Percentiles rank a stretch among this genome's conserved stretches.
phyloP scores from a whole-genome alignment of 495 filamentous ascomycete species.

The Penicillium macrosclerotiorum region DNA sequence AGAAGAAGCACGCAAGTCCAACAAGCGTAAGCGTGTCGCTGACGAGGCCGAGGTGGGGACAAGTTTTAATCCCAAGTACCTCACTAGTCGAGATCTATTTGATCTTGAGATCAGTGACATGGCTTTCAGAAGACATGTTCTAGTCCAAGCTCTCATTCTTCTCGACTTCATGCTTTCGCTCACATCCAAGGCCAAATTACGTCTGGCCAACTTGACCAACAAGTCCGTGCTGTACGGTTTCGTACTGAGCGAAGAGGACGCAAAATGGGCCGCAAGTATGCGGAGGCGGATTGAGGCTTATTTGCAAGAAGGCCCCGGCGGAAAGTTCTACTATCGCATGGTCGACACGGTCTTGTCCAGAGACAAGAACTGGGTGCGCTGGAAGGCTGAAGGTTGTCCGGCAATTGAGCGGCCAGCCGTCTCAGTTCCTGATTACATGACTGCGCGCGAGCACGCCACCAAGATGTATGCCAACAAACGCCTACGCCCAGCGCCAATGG shows the following conservation, averaged over 20 bases:
- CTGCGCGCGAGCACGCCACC: slow-evolving; percentile 60
- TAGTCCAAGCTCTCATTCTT: slow-evolving; percentile 91
- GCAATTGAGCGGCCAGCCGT: slow-evolving; percentile 74
- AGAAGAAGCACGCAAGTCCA: slow-evolving; percentile 59
- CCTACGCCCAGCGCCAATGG: slow-evolving; percentile 63
- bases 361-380: slow-evolving; percentile 97
- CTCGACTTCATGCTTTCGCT: slow-evolving; percentile 90
- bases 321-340: slow-evolving; percentile 91
- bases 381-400: slow-evolving; percentile 93
- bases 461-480: slow-evolving; percentile 66
- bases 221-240: slow-evolving; percentile 84
- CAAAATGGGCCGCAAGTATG: slow-evolving; percentile 76
- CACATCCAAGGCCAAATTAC: slow-evolving; percentile 77
- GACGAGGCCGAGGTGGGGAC: slow-evolving; percentile 63
- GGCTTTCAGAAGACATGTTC: slow-evolving; percentile 86
- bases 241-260: slow-evolving; percentile 74
- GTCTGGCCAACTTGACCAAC: slow-evolving; percentile 68
- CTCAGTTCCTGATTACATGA: slow-evolving; percentile 59
- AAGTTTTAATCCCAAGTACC: slow-evolving; percentile 93
- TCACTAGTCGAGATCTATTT: slow-evolving; percentile 92
- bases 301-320: slow-evolving; percentile 64
- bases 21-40: slow-evolving; percentile 70
- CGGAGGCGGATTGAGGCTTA: slow-evolving; percentile 73
- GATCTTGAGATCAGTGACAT: slow-evolving; percentile 93
- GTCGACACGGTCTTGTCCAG: slow-evolving; percentile 91